Percentiles rank a stretch among this genome's conserved stretches.
These are phyloP conservation scores for Paramyrothecium sp. DNA, from an alignment of 2,329 filamentous ascomycete genomes.

Conservation along the genomic window DNA sequence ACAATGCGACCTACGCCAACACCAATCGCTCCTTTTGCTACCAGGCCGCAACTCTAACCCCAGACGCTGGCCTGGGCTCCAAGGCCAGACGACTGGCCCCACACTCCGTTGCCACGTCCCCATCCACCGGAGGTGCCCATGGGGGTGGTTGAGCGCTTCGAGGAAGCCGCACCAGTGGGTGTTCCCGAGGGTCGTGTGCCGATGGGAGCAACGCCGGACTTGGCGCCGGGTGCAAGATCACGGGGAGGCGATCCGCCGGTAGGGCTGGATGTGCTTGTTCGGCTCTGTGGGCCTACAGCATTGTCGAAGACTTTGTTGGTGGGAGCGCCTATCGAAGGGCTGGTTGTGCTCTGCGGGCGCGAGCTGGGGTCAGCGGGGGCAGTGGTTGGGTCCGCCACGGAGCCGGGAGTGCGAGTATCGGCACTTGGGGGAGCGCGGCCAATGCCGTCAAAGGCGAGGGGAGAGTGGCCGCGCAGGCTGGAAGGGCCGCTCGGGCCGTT, in stretches of 20 bases:
- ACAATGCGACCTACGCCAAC: not conserved
- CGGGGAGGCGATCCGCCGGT: constrained; percentile 77
- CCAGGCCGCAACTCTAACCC: constrained; percentile 56
- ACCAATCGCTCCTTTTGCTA: not conserved
- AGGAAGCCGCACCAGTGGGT: constrained; percentile 45
- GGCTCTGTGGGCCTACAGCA: constrained; percentile 56
- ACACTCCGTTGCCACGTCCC: constrained; percentile 78
- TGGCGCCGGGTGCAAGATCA: constrained; percentile 52
- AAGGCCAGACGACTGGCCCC: constrained; percentile 79
- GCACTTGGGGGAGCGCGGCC: constrained; percentile 36
- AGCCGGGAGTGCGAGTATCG: constrained; percentile 37
- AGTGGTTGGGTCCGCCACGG: constrained; percentile 44
- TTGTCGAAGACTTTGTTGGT: constrained; percentile 62
- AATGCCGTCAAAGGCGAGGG: constrained; percentile 69
- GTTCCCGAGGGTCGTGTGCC: constrained; percentile 77
- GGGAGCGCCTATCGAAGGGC: constrained; percentile 65
- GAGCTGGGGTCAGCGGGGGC: constrained; percentile 51
- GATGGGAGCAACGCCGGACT: constrained; percentile 78
- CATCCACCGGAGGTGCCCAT: constrained; percentile 85
- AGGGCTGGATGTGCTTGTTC: constrained; percentile 82
- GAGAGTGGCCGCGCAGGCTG: constrained; percentile 73
- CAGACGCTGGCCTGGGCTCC: constrained; percentile 92
- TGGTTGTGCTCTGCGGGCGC: constrained; percentile 81
- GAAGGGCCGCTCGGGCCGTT: constrained; percentile 60
- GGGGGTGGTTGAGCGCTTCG: constrained; percentile 84